A percentile compares a stretch with the other conserved stretches of the same genome.
These are phyloP conservation scores for Xylaria telfairii DNA, from an alignment of 495 filamentous ascomycete genomes.

Conservation along the genomic window DNA sequence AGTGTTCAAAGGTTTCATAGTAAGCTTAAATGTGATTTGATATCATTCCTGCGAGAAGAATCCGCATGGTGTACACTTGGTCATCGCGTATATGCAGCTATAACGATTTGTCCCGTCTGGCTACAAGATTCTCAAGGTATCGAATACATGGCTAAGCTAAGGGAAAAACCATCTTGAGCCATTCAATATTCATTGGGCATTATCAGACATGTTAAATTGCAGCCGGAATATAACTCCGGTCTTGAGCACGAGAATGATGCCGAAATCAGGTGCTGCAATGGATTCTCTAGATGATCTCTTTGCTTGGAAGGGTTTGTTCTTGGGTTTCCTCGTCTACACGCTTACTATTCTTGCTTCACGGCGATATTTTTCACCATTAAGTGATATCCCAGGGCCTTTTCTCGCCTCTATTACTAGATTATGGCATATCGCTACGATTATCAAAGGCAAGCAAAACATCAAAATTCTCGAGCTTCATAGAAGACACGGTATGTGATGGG, in stretches of 20 bases:
- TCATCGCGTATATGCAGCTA: no score
- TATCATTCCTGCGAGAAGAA: no score
- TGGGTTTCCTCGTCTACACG: neutral
- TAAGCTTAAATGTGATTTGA: no score
- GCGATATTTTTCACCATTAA: constrained; percentile 29
- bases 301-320: neutral
- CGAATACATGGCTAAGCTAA: no score
- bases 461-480: constrained; percentile 47
- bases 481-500: constrained; percentile 44
- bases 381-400: constrained; percentile 48
- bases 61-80: no score
- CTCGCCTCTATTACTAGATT: constrained; percentile 48
- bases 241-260: neutral
- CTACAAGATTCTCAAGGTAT: no score
- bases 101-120: no score
- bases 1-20: no score
- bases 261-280: neutral
- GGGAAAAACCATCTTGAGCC: no score
- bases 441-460: constrained; percentile 49
- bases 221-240: neutral
- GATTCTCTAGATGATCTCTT: neutral
- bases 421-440: constrained; percentile 48
- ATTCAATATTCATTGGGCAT: no score
- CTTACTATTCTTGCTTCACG: neutral
- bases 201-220: no score